Evolutionary conservation across 2,329 filamentous ascomycete species (phyloP), one percentile per base, ranked within the genome.

Genomic region (Pestalotiopsis sp.): DNA sequence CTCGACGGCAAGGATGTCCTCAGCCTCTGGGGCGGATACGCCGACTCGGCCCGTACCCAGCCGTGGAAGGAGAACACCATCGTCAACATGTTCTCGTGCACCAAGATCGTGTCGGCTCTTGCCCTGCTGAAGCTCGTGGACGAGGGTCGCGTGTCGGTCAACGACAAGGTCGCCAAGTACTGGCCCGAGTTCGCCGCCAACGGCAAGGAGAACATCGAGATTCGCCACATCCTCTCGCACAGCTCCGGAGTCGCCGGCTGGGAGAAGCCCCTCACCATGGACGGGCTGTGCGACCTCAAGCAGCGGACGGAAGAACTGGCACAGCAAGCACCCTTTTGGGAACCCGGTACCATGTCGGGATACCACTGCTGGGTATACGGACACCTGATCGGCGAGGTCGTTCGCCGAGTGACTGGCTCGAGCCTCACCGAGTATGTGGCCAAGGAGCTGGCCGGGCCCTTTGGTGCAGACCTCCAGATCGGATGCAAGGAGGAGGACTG

Each of bases 401-500:
- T 85, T 4, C 77, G 77, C 1, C 78, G 82, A 1, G 73, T 79
- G 0, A 81, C 76, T 0, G 82, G 83, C 0, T 80, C 81, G 72
- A 68, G 77, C 0, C 70, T 85, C 58, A 77, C 75, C 38, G 74
- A 84, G 57, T 85, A 85, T 68, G 76, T 73, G 23, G 64, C 71
- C 7, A 66, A 71, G 60, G 70, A 70, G 66, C 81, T 87, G 36
- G 77, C 82, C 0, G 72, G 64, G 0, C 84, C 85, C 0, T 70
- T 83, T 3, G 71, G 72, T 0, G 84, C 84, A 1, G 85, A 86
- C 72, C 85, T 85, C 66, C 79, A 81, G 56, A 75, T 87, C 13
- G 84, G 84, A 0, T 76, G 80, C 2, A 65, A 71, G 1, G 82
- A 87, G 65, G 72, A 78, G 4, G 80, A 85, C 68, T 82, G 78